Evolutionary conservation across 495 filamentous ascomycete species (phyloP).

Genomic region (Letharia lupina): DNA sequence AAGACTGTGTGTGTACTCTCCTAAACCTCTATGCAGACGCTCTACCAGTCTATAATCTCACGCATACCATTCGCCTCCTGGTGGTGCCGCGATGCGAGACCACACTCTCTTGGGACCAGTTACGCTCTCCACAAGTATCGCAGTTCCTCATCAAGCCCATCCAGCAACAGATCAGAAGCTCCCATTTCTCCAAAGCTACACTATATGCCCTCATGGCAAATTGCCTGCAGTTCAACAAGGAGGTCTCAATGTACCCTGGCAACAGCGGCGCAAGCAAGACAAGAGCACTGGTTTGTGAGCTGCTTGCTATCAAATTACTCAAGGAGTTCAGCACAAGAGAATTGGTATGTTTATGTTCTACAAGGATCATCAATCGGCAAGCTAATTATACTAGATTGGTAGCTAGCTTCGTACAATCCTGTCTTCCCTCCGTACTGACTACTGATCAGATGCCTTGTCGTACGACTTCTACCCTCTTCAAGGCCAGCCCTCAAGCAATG

Average conservation of each 20-base stretch:
- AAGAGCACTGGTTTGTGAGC: conserved; percentile 76
- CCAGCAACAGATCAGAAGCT: conserved; percentile 68
- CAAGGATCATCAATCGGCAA: not conserved
- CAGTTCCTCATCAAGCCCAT: conserved; percentile 91
- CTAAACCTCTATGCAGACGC: conserved; percentile 39
- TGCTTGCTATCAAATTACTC: conserved; percentile 83
- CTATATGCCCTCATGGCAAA: conserved; percentile 88
- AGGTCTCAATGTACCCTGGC: conserved; percentile 68
- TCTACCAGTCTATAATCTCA: conserved; percentile 82
- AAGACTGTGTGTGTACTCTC: not conserved
- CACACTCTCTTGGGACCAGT: conserved; percentile 88
- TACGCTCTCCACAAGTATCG: conserved; percentile 87
- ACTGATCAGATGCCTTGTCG: conserved; percentile 68
- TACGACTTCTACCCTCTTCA: conserved; percentile 93
- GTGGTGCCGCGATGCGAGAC: conserved; percentile 80
- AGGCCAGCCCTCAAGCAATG: conserved; percentile 47
- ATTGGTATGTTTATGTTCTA: conserved; percentile 38
- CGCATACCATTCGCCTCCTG: conserved; percentile 76
- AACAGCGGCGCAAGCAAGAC: conserved; percentile 76
- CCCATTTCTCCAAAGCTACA: conserved; percentile 76
- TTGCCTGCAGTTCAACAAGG: conserved; percentile 85
- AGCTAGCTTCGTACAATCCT: conserved; percentile 2
- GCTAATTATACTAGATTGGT: conserved; percentile 26
- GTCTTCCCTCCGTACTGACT: conserved; percentile 9
- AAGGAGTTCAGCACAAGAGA: conserved; percentile 83